phyloP scores from a whole-genome alignment of 768 basidiomycete species.

The Fomitopsis pulvina region DNA sequence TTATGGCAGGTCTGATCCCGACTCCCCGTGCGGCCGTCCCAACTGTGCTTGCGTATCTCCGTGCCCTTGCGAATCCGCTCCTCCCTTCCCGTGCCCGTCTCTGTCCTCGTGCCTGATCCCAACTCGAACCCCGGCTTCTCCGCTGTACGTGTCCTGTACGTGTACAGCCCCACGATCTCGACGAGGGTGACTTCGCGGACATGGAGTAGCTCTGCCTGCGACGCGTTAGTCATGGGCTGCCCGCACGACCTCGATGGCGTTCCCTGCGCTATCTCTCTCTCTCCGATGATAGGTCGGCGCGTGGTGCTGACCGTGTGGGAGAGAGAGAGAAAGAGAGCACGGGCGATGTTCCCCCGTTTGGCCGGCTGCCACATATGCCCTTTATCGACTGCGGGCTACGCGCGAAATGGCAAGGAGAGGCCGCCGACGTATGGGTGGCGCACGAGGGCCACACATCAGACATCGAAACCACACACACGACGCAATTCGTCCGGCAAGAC shows the following conservation, averaged over 20 bases:
- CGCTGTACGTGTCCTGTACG: neutral
- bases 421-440: too few species aligned
- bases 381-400: too few species aligned
- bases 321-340: neutral
- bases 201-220: constrained; percentile 45
- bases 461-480: too few species aligned
- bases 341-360: neutral
- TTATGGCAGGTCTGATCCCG: neutral
- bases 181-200: constrained; percentile 86
- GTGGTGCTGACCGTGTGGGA: neutral
- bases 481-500: too few species aligned
- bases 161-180: constrained; percentile 85
- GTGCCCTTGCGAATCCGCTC: neutral
- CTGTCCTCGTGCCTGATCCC: neutral
- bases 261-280: neutral
- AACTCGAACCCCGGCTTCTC: neutral
- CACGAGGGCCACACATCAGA: too few species aligned
- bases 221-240: too few species aligned
- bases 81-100: neutral
- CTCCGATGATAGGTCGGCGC: neutral
- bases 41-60: neutral
- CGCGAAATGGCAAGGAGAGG: too few species aligned
- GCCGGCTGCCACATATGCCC: too few species aligned
- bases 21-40: neutral
- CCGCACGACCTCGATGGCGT: neutral